phyloP scores from a whole-genome alignment of 257 asterid species.

The Craterostigma plantagineum region DNA sequence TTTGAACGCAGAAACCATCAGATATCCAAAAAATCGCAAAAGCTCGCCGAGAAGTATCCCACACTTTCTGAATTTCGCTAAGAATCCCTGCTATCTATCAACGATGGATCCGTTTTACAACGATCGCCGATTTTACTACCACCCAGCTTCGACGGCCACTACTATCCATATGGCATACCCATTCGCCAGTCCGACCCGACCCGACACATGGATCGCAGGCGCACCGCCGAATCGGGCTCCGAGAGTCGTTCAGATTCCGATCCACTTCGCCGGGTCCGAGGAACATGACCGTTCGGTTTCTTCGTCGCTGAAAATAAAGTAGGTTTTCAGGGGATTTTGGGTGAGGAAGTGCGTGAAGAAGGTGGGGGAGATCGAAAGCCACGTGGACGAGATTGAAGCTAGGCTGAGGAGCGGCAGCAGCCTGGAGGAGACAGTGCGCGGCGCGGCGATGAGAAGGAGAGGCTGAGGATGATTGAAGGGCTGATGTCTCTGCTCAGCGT shows the following conservation, averaged over 20 bases:
- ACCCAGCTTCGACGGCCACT: too few species aligned
- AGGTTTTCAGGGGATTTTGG: slow-evolving; percentile 49
- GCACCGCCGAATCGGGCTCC: slow-evolving; percentile 4
- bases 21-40: too few species aligned
- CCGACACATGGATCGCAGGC: slow-evolving; percentile 2
- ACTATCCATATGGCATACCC: too few species aligned
- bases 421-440: slow-evolving; percentile 29
- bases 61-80: too few species aligned
- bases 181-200: not conserved
- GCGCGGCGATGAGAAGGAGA: slow-evolving; percentile 27
- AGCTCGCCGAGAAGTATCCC: too few species aligned
- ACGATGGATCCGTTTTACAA: too few species aligned
- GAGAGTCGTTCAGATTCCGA: slow-evolving; percentile 48
- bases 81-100: too few species aligned
- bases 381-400: slow-evolving; percentile 49
- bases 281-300: slow-evolving; percentile 14
- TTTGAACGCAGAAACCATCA: too few species aligned
- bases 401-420: slow-evolving; percentile 18
- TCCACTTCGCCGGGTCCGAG: slow-evolving; percentile 26
- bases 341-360: slow-evolving; percentile 46
- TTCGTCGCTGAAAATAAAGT: slow-evolving; percentile 59
- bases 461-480: slow-evolving; percentile 43
- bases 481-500: slow-evolving; percentile 73
- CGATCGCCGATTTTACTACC: too few species aligned
- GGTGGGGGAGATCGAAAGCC: slow-evolving; percentile 18